A percentile compares a stretch with the other conserved stretches of the same genome.
Conservation (phyloP, 305 asterid genomes). For the Nicotiana rustica region DNA sequence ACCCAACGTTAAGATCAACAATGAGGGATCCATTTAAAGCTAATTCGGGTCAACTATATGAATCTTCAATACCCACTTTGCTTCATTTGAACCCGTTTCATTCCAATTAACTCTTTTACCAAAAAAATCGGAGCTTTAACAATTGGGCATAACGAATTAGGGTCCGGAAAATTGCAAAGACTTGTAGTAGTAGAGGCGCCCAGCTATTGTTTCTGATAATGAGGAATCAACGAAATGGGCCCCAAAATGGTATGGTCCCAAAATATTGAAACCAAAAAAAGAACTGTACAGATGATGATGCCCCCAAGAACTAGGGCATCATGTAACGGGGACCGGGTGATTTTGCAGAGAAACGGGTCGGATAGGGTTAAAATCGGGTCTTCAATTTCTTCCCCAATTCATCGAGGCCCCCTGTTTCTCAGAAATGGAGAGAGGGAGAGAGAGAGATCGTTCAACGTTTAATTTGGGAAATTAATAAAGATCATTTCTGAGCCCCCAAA, state of each 20-base stretch:
- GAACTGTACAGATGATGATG: constrained; percentile 14
- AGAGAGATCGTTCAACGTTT: not conserved
- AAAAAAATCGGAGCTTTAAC: not conserved
- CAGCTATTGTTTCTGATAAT: not conserved
- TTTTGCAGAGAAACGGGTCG: constrained; percentile 15
- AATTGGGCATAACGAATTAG: not conserved
- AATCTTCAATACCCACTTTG: not conserved
- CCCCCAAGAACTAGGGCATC: constrained; percentile 4
- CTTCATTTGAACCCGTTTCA: constrained; percentile 24
- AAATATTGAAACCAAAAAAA: not conserved
- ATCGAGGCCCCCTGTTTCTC: not conserved
- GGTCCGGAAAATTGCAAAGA: not conserved
- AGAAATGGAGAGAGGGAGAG: constrained; percentile 13
- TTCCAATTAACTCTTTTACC: not conserved
- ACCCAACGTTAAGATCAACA: constrained; percentile 33
- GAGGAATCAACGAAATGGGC: constrained; percentile 3
- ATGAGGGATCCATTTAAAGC: constrained; percentile 39
- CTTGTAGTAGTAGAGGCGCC: not conserved
- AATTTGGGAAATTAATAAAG: constrained; percentile 22
- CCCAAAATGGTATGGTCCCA: not conserved
- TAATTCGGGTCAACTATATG: constrained; percentile 1
- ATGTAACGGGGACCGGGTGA: not conserved
- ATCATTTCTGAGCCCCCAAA: too few relatives aligned
- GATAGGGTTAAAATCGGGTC: not conserved
- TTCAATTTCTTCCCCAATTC: not conserved